Percentiles rank a stretch among this genome's conserved stretches.
phyloP scores from a whole-genome alignment of 306 rosid species.

The Rosa chinensis region DNA sequence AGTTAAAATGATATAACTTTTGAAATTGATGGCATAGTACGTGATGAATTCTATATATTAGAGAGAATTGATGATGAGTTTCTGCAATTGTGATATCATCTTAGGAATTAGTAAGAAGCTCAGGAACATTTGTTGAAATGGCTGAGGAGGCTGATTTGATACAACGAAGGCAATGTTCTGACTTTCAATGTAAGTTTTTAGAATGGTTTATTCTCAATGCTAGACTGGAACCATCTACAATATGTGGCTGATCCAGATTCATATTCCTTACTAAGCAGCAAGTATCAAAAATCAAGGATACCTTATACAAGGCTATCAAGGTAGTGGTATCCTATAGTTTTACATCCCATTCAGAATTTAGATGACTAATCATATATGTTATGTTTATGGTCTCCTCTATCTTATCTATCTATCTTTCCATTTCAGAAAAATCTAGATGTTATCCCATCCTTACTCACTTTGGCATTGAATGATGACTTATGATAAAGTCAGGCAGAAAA shows the following conservation, averaged over 20 bases:
- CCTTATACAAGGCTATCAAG: slow-evolving; percentile 16
- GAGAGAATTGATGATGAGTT: slow-evolving; percentile 74
- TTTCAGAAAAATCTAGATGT: slow-evolving; percentile 73
- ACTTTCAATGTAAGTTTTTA: no score
- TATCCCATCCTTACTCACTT: slow-evolving; percentile 55
- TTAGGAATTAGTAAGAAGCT: slow-evolving; percentile 69
- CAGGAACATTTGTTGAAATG: slow-evolving; percentile 45
- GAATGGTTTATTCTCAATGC: slow-evolving; percentile 2
- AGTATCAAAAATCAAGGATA: slow-evolving; percentile 51
- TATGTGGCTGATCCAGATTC: slow-evolving; percentile 23
- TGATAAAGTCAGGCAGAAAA: slow-evolving; percentile 66
- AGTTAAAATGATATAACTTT: no score
- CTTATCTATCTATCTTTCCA: slow-evolving; percentile 12
- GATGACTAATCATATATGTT: not conserved
- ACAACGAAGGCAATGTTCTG: slow-evolving; percentile 59
- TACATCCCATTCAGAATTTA: not conserved
- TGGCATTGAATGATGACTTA: slow-evolving; percentile 91
- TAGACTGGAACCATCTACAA: slow-evolving; percentile 16
- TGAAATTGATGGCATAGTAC: not conserved
- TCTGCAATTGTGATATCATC: slow-evolving; percentile 49
- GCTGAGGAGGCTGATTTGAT: slow-evolving; percentile 89
- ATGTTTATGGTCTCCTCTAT: not conserved
- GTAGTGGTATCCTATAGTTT: not conserved
- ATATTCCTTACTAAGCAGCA: slow-evolving; percentile 50
- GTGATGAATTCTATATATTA: slow-evolving; percentile 10